Base-by-base conservation (phyloP, 768 basidiomycete genomes). In the Lyophyllum shimeji region DNA sequence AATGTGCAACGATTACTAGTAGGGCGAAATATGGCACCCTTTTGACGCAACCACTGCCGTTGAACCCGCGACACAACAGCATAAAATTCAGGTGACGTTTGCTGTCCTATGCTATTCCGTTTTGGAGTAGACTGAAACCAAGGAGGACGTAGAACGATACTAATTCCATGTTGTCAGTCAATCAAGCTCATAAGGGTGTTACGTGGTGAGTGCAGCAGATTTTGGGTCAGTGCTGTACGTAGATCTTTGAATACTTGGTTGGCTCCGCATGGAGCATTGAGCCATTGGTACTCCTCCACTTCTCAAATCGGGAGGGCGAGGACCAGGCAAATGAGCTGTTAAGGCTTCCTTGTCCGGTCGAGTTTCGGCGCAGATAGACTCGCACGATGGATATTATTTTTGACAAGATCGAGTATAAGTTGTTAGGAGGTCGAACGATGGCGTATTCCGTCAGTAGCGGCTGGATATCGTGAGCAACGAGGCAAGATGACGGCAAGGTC, bases 1-100 rank as follows among this genome's bases (percentile, higher is more conserved):
- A 33, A 33, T 13, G 29, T 44, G 31, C 8, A 24, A 13, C 46
- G 37, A 24, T 44, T 52, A 53, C 31, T n/a, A n/a, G n/a, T n/a
- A n/a, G n/a, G 21, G 44, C 31, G 33, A 46, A 18, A 15, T 13
- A 13, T 34, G 43, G 25, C 29, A 29, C 31, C 43, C 25, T 46
- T n/a, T 53, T n/a, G 52, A 24, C 29, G 20, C 23, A 27, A 24
- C 39, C 40, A 37, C 40, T 43, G 40, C 42, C 50, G 31, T 13
- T 21, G 29, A 33, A 25, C 29, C 43, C 42, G 21, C 29, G 23
- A 20, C 17, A 8, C 21, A 23, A 42, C 15, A 33, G 33, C 34
- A 42, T 48, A 46, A 43, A 55, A 55, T 27, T 55, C 53, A 34
- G 46, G 46, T 49, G 53, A 37, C 53, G 46, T 55, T 55, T 37